Evolutionary conservation across 2,329 filamentous ascomycete species (phyloP), one percentile per base, ranked within the genome.

Genomic region (Fusarium papillatum): DNA sequence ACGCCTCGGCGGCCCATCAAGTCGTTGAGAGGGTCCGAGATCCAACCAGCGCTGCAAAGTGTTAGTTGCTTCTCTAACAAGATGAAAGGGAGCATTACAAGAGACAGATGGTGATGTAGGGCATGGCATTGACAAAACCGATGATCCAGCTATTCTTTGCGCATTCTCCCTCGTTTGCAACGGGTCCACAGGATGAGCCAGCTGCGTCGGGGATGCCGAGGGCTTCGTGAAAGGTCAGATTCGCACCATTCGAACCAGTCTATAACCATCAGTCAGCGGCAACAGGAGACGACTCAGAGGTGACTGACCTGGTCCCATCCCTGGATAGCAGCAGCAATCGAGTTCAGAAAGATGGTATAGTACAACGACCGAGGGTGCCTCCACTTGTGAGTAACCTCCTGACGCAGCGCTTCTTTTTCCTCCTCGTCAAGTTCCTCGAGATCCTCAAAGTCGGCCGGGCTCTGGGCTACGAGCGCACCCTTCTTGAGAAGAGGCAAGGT

Each of bases 21-120:
- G 48, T 89, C 83, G 77, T 94, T 94, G 16, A 91, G 76, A 1
- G 91, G 91, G 66, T 93, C 91, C 0, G 91, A 91, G 8, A 92
- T 83, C 91, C 91, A 93, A 69, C 88, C 88, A 26, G 89, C 90
- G 76, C 86, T 88, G 74, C 26, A 5, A 26, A 26, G 26, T 26
- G 26, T 26, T 26, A 26, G 26, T 26, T 26, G 26, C 26, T 26
- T 26, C 7, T 26, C 26, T 26, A 26, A 26, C 26, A 26, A 26
- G 26, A 26, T 26, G 26, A 26, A 26, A 26, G 26, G 26, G 26
- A 26, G 26, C 26, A 26, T 13, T 78, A 88, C 85, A 90, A 83
- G 1, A 85, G 39, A 26, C 75, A 82, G 46, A 85, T 85, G 17
- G 83, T 84, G 50, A 87, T 83, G 78, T 86, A 84, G 48, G 87